Evolutionary conservation across 169 alveolate species (phyloP).

Genomic region (Plasmodium inui): DNA sequence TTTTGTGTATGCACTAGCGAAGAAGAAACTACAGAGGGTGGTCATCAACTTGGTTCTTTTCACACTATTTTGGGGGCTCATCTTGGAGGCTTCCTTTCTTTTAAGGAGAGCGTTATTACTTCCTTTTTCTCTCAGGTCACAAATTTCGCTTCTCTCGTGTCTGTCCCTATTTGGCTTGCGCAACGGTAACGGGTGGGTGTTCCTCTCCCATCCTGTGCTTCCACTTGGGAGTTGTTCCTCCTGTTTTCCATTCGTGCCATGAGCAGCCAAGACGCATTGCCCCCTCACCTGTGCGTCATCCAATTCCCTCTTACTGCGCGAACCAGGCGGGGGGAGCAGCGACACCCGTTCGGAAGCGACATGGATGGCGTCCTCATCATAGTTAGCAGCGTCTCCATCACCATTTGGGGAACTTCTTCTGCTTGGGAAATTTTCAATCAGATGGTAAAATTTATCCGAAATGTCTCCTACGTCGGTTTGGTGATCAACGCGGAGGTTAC

Average conservation of each 20-base stretch:
- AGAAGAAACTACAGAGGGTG: slow-evolving; percentile 25
- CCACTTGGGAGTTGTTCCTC: no score
- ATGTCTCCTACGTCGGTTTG: not conserved
- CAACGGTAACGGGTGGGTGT: not conserved
- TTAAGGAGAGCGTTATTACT: not conserved
- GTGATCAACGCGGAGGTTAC: not conserved
- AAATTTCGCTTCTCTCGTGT: not conserved
- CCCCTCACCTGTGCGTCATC: not conserved
- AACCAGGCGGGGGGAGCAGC: not conserved
- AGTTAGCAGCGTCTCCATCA: not conserved
- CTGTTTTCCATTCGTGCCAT: not conserved
- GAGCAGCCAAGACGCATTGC: not conserved
- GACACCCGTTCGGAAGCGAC: not conserved
- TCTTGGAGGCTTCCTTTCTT: not conserved
- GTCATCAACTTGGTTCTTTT: not conserved
- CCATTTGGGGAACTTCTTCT: not conserved
- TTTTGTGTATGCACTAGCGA: slow-evolving; percentile 11
- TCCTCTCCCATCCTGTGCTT: no score
- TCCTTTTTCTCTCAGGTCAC: not conserved
- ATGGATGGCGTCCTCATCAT: not conserved
- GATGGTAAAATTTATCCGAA: not conserved
- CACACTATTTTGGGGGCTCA: not conserved
- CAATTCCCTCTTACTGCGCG: not conserved
- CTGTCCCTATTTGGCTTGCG: not conserved
- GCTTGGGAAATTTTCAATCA: not conserved